These are phyloP conservation scores for Ceratocystis smalleyi DNA, from an alignment of 2,329 filamentous ascomycete genomes.

Conservation along the genomic window DNA sequence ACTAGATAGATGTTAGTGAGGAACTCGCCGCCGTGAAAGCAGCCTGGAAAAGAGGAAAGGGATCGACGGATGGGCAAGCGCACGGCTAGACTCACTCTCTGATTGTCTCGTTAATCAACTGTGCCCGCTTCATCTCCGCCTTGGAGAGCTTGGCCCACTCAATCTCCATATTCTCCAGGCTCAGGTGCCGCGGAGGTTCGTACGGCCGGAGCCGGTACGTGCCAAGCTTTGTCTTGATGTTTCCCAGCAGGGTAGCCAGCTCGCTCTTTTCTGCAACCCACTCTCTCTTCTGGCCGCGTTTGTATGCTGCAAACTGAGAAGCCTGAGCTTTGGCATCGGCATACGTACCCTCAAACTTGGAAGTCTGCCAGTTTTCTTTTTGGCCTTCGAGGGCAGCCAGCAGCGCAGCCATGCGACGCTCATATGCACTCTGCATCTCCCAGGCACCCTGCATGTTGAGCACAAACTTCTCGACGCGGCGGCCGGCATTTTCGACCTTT, in stretches of 20 bases:
- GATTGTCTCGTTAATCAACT: slow-evolving; percentile 95
- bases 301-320: slow-evolving; percentile 70
- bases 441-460: slow-evolving; percentile 98
- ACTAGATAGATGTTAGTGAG: slow-evolving; percentile 25
- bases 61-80: neutral
- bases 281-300: slow-evolving; percentile 73
- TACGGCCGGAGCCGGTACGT: slow-evolving; percentile 88
- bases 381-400: slow-evolving; percentile 60
- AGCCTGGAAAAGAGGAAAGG: neutral
- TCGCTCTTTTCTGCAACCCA: slow-evolving; percentile 99
- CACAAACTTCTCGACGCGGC: slow-evolving; percentile 94
- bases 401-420: slow-evolving; percentile 74
- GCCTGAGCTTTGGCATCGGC: slow-evolving; percentile 80
- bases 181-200: slow-evolving; percentile 70
- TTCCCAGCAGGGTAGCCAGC: slow-evolving; percentile 77
- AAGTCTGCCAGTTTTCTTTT: slow-evolving; percentile 57
- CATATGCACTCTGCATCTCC: slow-evolving; percentile 98
- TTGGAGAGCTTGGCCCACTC: slow-evolving; percentile 70
- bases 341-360: slow-evolving; percentile 83
- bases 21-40: neutral
- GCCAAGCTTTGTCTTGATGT: slow-evolving; percentile 96
- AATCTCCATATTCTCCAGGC: slow-evolving; percentile 63
- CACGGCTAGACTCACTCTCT: slow-evolving; percentile 49
- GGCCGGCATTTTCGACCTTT: slow-evolving; percentile 90
- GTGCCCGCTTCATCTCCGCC: slow-evolving; percentile 74